phyloP scores from a whole-genome alignment of 192 early-diverging fungal species.

The Geosiphon pyriformis region DNA sequence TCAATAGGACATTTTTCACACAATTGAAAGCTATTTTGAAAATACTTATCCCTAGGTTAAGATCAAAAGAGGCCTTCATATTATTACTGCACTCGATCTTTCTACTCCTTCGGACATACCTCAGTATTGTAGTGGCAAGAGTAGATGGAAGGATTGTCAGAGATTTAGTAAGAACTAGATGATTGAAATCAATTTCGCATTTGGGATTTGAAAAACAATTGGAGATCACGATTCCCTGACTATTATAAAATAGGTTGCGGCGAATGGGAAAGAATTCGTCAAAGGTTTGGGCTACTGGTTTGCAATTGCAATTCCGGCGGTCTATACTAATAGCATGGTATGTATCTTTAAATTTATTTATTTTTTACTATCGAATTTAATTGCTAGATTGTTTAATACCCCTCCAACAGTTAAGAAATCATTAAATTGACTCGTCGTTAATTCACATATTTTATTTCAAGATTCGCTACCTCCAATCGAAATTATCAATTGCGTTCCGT shows the following conservation, averaged over 20 bases:
- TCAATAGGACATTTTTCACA: constrained; percentile 51
- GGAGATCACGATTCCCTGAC: too few relatives aligned
- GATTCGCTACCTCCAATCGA: constrained; percentile 67
- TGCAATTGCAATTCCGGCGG: constrained; percentile 89
- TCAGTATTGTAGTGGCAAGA: constrained; percentile 86
- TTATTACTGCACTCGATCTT: constrained; percentile 79
- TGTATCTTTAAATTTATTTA: constrained; percentile 25
- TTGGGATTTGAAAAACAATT: background rate
- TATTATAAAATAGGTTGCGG: constrained; percentile 57
- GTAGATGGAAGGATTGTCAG: constrained; percentile 93
- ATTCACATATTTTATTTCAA: constrained; percentile 19
- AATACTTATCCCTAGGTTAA: constrained; percentile 76
- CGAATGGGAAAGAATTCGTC: constrained; percentile 73
- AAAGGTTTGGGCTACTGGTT: constrained; percentile 83
- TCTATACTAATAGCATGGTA: constrained; percentile 98
- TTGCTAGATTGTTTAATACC: background rate
- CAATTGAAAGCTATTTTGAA: constrained; percentile 70
- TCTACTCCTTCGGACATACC: constrained; percentile 84
- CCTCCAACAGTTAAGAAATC: too few relatives aligned
- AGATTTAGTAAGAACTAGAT: constrained; percentile 66
- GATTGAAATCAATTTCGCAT: background rate
- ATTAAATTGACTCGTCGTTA: background rate
- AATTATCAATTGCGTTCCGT: constrained; percentile 72
- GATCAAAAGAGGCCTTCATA: constrained; percentile 75
- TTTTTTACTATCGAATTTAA: background rate